Percentiles rank a stretch among this genome's conserved stretches.
Conservation (phyloP, 495 filamentous ascomycete species). For the Hypoxylon fragiforme region DNA sequence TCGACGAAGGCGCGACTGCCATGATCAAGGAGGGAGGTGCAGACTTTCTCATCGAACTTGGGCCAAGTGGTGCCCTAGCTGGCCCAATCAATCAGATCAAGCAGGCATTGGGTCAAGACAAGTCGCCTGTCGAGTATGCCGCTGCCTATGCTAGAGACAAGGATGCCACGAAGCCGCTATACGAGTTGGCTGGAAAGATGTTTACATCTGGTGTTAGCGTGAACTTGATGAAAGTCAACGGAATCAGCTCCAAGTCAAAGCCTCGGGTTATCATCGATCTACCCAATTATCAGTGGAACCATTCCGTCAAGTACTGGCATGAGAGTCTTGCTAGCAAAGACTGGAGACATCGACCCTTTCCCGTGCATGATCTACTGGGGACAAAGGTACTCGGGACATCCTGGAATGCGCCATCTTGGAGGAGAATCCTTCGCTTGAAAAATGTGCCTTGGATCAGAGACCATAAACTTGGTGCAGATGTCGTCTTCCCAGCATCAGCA, state of each 20-base stretch:
- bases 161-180: slow-evolving; percentile 26
- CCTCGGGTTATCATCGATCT: slow-evolving; percentile 36
- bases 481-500: slow-evolving; percentile 45
- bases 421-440: slow-evolving; percentile 28
- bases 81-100: slow-evolving; percentile 50
- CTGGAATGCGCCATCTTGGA: slow-evolving; percentile 32
- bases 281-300: slow-evolving; percentile 52
- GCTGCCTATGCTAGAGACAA: slow-evolving; percentile 34
- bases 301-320: slow-evolving; percentile 39
- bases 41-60: slow-evolving; percentile 53
- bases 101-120: slow-evolving; percentile 2
- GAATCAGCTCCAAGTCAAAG: background rate
- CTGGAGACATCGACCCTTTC: slow-evolving; percentile 26
- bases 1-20: slow-evolving; percentile 37
- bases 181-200: slow-evolving; percentile 41
- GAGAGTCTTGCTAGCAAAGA: slow-evolving; percentile 36
- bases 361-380: slow-evolving; percentile 27
- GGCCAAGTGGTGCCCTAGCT: slow-evolving; percentile 51
- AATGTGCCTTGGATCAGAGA: slow-evolving; percentile 46
- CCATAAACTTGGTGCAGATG: slow-evolving; percentile 35
- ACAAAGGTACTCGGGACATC: slow-evolving; percentile 11
- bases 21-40: background rate
- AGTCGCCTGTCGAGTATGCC: slow-evolving; percentile 26
- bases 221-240: background rate
- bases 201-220: slow-evolving; percentile 15